phyloP scores from a whole-genome alignment of 2,329 filamentous ascomycete genomes.

The Trichoderma oligosporum region DNA sequence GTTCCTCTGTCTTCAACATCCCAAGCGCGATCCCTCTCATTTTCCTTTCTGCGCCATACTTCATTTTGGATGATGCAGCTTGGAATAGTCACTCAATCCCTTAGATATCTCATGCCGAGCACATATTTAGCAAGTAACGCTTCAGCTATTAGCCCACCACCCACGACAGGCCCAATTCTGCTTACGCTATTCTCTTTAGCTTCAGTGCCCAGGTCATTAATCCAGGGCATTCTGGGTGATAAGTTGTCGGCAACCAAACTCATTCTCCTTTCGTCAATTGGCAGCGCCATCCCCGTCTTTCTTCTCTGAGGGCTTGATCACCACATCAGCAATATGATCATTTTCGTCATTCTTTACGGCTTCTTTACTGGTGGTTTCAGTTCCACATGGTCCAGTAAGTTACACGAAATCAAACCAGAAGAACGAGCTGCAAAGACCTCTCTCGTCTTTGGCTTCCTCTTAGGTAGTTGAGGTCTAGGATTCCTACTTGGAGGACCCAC shows the following conservation, averaged over 20 bases:
- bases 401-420: constrained; percentile 38
- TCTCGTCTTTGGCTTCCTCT: constrained; percentile 56
- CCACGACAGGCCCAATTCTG: constrained; percentile 54
- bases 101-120: constrained; percentile 60
- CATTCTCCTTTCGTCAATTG: constrained; percentile 53
- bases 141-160: constrained; percentile 46
- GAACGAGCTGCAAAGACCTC: constrained; percentile 39
- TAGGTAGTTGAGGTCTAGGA: constrained; percentile 57
- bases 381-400: constrained; percentile 58
- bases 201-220: constrained; percentile 55
- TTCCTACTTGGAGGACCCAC: constrained; percentile 56
- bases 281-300: constrained; percentile 54
- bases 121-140: constrained; percentile 60
- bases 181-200: constrained; percentile 59
- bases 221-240: constrained; percentile 57
- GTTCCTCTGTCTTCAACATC: constrained; percentile 39
- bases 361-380: constrained; percentile 63
- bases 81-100: constrained; percentile 56
- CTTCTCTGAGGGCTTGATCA: constrained; percentile 59
- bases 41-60: constrained; percentile 49
- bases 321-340: constrained; percentile 49
- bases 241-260: constrained; percentile 50
- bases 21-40: constrained; percentile 38
- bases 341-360: constrained; percentile 61
- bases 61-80: constrained; percentile 56